These are phyloP conservation scores for Suillus occidentalis DNA, from an alignment of 768 basidiomycete species.

Conservation along the genomic window DNA sequence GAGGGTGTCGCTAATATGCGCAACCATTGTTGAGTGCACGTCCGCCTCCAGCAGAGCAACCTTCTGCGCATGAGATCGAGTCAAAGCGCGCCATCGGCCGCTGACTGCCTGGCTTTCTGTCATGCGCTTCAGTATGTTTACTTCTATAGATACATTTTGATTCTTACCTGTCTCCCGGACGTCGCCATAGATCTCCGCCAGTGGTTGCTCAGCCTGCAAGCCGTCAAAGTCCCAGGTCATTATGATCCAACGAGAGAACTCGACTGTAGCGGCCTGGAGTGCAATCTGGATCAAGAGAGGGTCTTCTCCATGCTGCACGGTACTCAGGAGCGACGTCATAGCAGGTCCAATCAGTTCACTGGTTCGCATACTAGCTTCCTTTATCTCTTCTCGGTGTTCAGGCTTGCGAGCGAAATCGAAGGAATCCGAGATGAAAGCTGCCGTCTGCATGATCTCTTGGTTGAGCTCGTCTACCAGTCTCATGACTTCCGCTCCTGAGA, in stretches of 20 bases:
- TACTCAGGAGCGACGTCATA: conserved; percentile 25
- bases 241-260: conserved; percentile 35
- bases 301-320: conserved; percentile 28
- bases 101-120: conserved; percentile 52
- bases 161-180: conserved; percentile 45
- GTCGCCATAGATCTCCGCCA: conserved; percentile 36
- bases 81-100: conserved; percentile 58
- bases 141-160: conserved; percentile 1
- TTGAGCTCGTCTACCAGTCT: conserved; percentile 42
- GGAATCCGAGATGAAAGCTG: conserved; percentile 45
- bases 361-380: conserved; percentile 28
- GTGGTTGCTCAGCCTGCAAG: conserved; percentile 28
- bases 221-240: conserved; percentile 36
- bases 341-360: conserved; percentile 33
- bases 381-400: conserved; percentile 23
- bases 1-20: conserved; percentile 45
- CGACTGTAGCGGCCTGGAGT: conserved; percentile 33
- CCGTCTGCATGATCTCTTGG: conserved; percentile 46
- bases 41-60: conserved; percentile 32
- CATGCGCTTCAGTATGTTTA: background rate
- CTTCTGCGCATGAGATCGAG: conserved; percentile 43
- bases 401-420: conserved; percentile 31
- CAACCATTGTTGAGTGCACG: conserved; percentile 37
- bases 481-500: conserved; percentile 46
- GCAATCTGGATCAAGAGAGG: conserved; percentile 43